These are phyloP conservation scores for Rhizopus stolonifer DNA, from an alignment of 371 early-diverging fungal genomes.

Conservation along the genomic window DNA sequence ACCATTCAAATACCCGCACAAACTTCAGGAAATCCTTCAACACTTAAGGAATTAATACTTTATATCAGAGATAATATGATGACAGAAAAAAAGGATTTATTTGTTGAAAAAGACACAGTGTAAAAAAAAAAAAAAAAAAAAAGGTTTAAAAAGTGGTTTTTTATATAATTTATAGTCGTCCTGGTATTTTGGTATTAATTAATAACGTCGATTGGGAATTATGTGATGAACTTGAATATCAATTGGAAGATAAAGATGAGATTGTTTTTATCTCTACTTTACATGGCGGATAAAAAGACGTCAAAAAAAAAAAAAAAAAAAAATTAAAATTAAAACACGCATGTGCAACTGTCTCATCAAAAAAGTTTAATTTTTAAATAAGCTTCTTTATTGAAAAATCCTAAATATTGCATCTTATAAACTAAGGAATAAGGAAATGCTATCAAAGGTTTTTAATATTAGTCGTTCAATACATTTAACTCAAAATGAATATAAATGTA, in stretches of 20 bases:
- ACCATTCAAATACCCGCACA: constrained; percentile 53
- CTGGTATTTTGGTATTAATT: constrained; percentile 93
- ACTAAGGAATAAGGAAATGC: no score
- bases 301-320: not conserved
- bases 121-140: constrained; percentile 34
- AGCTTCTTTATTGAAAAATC: no score
- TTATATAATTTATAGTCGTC: constrained; percentile 73
- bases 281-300: constrained; percentile 79
- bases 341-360: no score
- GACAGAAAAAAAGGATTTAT: constrained; percentile 83
- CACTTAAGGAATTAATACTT: constrained; percentile 71
- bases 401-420: no score
- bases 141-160: not conserved
- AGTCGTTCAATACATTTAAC: no score
- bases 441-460: no score
- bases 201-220: constrained; percentile 97
- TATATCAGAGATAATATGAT: constrained; percentile 71
- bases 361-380: no score
- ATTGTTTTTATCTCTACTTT: constrained; percentile 95
- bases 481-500: no score
- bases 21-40: constrained; percentile 44
- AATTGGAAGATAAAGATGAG: constrained; percentile 71
- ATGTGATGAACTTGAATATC: constrained; percentile 86
- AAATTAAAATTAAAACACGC: no score
- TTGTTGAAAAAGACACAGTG: constrained; percentile 84